Conservation (phyloP, 345 rosid species). For the Erucastrum elatum region DNA sequence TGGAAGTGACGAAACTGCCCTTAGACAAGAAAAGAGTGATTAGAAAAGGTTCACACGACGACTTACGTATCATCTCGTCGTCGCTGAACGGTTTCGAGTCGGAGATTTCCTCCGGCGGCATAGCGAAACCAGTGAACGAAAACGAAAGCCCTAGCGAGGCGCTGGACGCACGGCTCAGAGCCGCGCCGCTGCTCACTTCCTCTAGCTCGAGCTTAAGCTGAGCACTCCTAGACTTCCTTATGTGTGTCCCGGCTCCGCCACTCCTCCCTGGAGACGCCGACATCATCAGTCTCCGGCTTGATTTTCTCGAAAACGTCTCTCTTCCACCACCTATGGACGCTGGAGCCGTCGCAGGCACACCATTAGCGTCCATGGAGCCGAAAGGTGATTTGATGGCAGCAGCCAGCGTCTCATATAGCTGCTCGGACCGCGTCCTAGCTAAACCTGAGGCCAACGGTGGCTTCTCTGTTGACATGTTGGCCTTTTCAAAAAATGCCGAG, state of each 20-base stretch:
- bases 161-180: conserved; percentile 92
- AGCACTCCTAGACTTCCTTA: conserved; percentile 86
- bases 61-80: conserved; percentile 90
- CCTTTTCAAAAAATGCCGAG: background rate
- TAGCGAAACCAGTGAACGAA: conserved; percentile 88
- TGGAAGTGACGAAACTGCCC: conserved; percentile 1
- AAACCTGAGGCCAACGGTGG: conserved; percentile 49
- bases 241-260: conserved; percentile 58
- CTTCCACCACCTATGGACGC: conserved; percentile 38
- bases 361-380: conserved; percentile 40
- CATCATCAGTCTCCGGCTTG: conserved; percentile 61
- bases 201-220: conserved; percentile 73
- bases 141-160: conserved; percentile 91
- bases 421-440: conserved; percentile 81
- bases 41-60: conserved; percentile 16
- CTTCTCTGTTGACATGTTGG: conserved; percentile 53
- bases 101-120: conserved; percentile 80
- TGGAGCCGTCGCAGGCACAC: conserved; percentile 29
- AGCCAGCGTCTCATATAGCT: conserved; percentile 61
- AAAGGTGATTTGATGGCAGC: conserved; percentile 68
- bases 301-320: conserved; percentile 59
- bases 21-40: background rate
- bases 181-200: conserved; percentile 81
- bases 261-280: conserved; percentile 61
- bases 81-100: conserved; percentile 88